These are phyloP conservation scores for Trichoderma gamsii DNA, from an alignment of 495 filamentous ascomycete species.

Conservation along the genomic window DNA sequence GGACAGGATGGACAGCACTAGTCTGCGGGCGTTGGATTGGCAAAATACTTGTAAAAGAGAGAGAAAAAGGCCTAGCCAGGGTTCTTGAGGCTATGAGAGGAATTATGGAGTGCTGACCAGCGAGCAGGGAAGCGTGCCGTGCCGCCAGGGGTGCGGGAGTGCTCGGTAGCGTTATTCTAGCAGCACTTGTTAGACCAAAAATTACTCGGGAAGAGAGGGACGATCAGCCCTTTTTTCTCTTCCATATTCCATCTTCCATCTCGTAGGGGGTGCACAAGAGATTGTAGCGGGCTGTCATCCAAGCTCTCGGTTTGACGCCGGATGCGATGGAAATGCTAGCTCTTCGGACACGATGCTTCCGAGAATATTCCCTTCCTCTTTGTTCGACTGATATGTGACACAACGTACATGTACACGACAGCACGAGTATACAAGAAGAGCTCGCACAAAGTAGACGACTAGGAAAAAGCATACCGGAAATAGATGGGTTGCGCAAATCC, in stretches of 20 bases:
- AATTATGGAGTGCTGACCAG: background rate
- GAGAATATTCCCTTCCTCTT: too few relatives aligned
- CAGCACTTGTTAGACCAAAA: background rate
- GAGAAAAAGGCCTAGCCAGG: background rate
- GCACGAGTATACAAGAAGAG: too few relatives aligned
- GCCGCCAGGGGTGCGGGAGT: background rate
- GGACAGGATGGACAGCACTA: background rate
- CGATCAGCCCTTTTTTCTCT: background rate
- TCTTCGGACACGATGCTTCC: too few relatives aligned
- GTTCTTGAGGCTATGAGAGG: background rate
- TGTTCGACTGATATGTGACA: too few relatives aligned
- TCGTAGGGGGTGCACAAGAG: too few relatives aligned
- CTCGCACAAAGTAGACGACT: background rate
- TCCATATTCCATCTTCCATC: too few relatives aligned
- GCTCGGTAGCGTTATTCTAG: background rate
- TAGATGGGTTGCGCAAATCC: background rate
- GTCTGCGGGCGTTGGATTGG: background rate
- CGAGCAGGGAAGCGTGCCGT: slow-evolving; percentile 9
- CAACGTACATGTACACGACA: too few relatives aligned
- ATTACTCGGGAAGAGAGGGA: background rate
- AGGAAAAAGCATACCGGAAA: background rate
- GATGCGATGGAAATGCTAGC: too few relatives aligned
- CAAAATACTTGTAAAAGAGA: background rate
- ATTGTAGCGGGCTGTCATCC: too few relatives aligned
- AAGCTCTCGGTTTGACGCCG: too few relatives aligned